These are phyloP conservation scores for Rhizophagus sp. DNA, from an alignment of 192 early-diverging fungal species.

Conservation along the genomic window DNA sequence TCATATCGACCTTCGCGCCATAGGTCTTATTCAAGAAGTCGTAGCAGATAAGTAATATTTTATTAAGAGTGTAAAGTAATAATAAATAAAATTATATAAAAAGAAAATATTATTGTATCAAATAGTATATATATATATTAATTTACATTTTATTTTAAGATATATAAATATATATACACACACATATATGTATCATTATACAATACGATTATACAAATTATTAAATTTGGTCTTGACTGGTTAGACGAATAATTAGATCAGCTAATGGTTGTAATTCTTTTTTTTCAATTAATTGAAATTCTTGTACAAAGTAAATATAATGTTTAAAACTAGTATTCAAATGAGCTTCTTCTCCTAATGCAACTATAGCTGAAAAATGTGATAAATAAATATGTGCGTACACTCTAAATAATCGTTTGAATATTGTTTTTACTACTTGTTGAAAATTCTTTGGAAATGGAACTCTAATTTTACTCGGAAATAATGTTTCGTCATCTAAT, in stretches of 20 bases:
- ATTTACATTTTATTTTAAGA: neutral
- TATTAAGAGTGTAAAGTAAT: neutral
- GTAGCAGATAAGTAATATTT: neutral
- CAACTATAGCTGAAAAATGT: conserved; percentile 76
- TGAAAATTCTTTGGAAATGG: conserved; percentile 79
- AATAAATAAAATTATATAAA: neutral
- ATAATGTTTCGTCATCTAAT: conserved; percentile 84
- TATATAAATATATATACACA: no score
- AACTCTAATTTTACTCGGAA: conserved; percentile 78
- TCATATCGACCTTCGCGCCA: neutral
- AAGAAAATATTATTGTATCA: neutral
- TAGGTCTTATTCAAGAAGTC: neutral
- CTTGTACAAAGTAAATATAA: conserved; percentile 87
- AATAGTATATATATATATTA: neutral
- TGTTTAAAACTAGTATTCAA: conserved; percentile 95
- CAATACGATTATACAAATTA: neutral
- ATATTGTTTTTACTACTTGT: conserved; percentile 67
- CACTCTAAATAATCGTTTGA: conserved; percentile 86
- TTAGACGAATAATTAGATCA: conserved; percentile 61
- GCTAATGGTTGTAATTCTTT: conserved; percentile 78
- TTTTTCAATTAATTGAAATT: conserved; percentile 84
- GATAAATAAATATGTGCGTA: conserved; percentile 93
- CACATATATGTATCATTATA: neutral
- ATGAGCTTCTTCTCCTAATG: conserved; percentile 81
- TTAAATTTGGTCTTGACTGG: conserved; percentile 8